Conservation (phyloP, 164 flowering plant species). For the Cinnamomum micranthum region DNA sequence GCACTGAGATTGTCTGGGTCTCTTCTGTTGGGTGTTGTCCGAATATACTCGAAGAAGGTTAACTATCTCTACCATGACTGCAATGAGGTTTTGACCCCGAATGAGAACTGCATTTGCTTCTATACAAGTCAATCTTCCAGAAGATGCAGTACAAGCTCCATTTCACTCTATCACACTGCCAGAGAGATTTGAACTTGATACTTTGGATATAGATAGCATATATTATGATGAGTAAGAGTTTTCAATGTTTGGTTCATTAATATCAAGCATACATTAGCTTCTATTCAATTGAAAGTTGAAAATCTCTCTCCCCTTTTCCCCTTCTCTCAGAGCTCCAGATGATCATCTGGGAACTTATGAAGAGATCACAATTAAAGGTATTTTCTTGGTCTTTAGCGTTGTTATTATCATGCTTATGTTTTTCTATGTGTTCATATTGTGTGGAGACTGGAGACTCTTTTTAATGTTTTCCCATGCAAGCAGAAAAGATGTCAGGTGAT, state of each 20-base stretch:
- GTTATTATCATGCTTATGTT: not conserved
- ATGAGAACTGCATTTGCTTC: slow-evolving; percentile 42
- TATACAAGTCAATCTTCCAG: slow-evolving; percentile 49
- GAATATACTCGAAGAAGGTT: slow-evolving; percentile 88
- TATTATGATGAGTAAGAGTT: slow-evolving; percentile 29
- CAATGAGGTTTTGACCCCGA: slow-evolving; percentile 27
- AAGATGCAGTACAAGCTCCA: slow-evolving; percentile 61
- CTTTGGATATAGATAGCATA: slow-evolving; percentile 39
- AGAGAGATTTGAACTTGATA: slow-evolving; percentile 63
- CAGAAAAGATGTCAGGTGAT: slow-evolving; percentile 57
- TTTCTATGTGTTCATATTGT: no score
- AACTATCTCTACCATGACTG: slow-evolving; percentile 73
- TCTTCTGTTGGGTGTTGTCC: slow-evolving; percentile 84
- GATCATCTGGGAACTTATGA: slow-evolving; percentile 53
- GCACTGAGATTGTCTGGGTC: slow-evolving; percentile 82
- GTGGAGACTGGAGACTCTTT: no score
- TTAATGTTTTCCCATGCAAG: not conserved
- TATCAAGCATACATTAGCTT: not conserved
- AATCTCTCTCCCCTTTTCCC: not conserved
- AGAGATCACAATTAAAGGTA: slow-evolving; percentile 81
- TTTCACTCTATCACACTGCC: slow-evolving; percentile 73
- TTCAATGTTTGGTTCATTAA: not conserved
- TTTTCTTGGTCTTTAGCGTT: not conserved
- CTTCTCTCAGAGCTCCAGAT: slow-evolving; percentile 42
- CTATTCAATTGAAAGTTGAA: not conserved